phyloP scores from a whole-genome alignment of 2,329 filamentous ascomycete genomes.

The Beauveria medogensis region DNA sequence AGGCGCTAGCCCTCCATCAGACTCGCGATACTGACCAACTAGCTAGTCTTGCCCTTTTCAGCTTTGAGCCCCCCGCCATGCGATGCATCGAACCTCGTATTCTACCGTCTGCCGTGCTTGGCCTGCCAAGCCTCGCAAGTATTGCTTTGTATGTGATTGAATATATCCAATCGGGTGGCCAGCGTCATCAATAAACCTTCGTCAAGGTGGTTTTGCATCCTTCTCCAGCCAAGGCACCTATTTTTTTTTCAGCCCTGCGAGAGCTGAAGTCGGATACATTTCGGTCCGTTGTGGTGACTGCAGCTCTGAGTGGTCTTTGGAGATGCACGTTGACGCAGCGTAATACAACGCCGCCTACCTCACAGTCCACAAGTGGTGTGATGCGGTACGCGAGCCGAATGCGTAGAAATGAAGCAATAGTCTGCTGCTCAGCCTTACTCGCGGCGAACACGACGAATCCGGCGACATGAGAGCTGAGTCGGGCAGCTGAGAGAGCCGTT shows the following conservation, averaged over 20 bases:
- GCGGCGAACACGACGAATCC: neutral
- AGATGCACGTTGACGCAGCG: neutral
- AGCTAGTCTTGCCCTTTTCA: too few relatives aligned
- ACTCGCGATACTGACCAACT: too few relatives aligned
- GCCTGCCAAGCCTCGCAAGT: neutral
- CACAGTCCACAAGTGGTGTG: neutral
- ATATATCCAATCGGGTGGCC: neutral
- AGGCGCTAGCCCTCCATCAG: too few relatives aligned
- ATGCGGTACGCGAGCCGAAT: neutral
- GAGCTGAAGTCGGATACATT: neutral
- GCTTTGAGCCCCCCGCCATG: neutral
- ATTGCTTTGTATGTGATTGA: neutral
- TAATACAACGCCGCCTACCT: neutral
- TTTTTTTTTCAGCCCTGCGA: neutral
- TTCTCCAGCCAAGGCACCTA: neutral
- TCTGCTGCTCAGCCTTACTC: neutral
- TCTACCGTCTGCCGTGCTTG: neutral
- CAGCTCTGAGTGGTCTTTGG: neutral
- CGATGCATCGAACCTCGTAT: slow-evolving; percentile 1
- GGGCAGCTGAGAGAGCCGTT: neutral
- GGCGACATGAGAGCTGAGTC: neutral
- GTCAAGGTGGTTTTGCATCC: neutral
- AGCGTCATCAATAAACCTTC: neutral
- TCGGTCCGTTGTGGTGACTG: neutral
- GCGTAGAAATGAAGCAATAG: neutral